A percentile compares a stretch with the other conserved stretches of the same genome.
phyloP scores from a whole-genome alignment of 2,329 filamentous ascomycete genomes.

The Dendryphion nanum region DNA sequence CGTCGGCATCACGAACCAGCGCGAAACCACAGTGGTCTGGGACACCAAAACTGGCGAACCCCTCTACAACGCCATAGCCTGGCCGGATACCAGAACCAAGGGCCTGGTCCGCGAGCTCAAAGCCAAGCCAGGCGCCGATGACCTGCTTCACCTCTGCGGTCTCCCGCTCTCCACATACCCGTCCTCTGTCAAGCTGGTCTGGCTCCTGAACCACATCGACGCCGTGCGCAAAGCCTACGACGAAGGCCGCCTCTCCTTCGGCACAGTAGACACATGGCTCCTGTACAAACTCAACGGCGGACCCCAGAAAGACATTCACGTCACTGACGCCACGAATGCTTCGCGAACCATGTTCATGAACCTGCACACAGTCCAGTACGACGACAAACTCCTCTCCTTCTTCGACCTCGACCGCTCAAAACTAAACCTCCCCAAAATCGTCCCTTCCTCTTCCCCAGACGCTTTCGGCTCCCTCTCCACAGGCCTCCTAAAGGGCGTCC shows the following conservation, averaged over 20 bases:
- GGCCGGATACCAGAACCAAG: constrained; percentile 82
- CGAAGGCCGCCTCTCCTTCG: constrained; percentile 73
- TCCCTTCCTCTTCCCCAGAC: constrained; percentile 72
- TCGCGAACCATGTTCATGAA: constrained; percentile 96
- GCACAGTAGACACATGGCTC: constrained; percentile 86
- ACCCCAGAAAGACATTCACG: constrained; percentile 64
- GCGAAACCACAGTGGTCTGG: constrained; percentile 86
- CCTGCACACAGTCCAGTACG: constrained; percentile 75
- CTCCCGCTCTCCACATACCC: constrained; percentile 86
- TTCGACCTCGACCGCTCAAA: constrained; percentile 74
- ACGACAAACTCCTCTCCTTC: constrained; percentile 72
- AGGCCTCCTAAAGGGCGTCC: constrained; percentile 67
- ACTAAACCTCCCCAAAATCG: constrained; percentile 76
- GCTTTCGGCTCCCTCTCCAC: constrained; percentile 67
- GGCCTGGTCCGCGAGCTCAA: constrained; percentile 76
- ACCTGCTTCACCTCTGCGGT: constrained; percentile 69
- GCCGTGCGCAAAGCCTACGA: constrained; percentile 73
- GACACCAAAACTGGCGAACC: constrained; percentile 77
- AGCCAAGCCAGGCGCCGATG: constrained; percentile 63
- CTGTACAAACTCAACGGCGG: constrained; percentile 81
- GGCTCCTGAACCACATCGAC: constrained; percentile 72
- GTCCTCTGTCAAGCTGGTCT: constrained; percentile 79
- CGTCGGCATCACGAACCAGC: constrained; percentile 86
- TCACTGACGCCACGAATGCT: constrained; percentile 85
- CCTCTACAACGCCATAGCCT: constrained; percentile 81